These are phyloP conservation scores for Malus hybrid DNA, from an alignment of 331 rosid genomes.

Conservation along the genomic window DNA sequence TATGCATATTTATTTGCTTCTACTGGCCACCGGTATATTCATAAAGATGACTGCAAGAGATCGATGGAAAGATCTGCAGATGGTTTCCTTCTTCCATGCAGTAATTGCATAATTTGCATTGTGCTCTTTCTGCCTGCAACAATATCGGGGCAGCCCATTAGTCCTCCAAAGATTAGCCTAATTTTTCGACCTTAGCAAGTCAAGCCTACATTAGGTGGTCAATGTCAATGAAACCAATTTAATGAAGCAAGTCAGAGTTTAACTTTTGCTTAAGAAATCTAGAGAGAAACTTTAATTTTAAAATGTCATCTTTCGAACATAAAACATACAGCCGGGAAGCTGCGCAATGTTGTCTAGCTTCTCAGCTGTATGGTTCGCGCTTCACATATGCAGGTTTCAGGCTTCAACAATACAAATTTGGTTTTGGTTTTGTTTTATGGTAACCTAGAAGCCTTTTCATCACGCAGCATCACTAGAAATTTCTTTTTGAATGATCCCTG, in stretches of 20 bases:
- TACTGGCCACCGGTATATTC: not conserved
- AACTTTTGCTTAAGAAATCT: not conserved
- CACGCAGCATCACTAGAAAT: not conserved
- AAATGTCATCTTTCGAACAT: not conserved
- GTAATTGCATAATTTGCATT: not conserved
- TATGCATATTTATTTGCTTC: not conserved
- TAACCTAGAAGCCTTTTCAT: not conserved
- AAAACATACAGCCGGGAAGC: not conserved
- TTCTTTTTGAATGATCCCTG: not conserved
- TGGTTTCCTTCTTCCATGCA: constrained; percentile 3
- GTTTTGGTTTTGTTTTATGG: not conserved
- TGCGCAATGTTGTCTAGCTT: not conserved
- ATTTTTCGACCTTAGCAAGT: not conserved
- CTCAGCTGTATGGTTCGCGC: not conserved
- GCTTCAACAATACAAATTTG: not conserved
- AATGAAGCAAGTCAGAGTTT: not conserved
- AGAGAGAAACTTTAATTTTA: not conserved
- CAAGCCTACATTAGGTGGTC: not conserved
- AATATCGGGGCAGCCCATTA: not conserved
- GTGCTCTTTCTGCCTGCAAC: not conserved
- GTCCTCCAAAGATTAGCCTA: not conserved
- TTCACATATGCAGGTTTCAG: not conserved
- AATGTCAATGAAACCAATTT: not conserved
- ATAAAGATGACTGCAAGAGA: not conserved
- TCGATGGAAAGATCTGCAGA: not conserved